A percentile compares a stretch with the other conserved stretches of the same genome.
phyloP scores from a whole-genome alignment of 176 grass and related monocot species.

The barley (Hordeum vulgare) region DNA sequence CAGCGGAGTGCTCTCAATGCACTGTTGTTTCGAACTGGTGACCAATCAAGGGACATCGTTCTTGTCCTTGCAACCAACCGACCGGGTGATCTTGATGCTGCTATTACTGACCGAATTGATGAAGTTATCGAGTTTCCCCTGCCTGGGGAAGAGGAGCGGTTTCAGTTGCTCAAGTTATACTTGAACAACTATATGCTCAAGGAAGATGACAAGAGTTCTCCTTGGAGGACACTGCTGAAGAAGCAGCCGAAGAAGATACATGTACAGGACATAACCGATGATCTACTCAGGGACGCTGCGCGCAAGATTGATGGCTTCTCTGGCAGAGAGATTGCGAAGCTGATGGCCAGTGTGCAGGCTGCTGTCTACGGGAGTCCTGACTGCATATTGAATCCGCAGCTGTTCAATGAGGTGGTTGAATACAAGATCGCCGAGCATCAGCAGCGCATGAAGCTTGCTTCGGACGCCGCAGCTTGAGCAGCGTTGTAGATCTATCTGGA shows the following conservation, averaged over 20 bases:
- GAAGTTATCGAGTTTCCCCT: conserved; percentile 89
- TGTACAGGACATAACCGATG: conserved; percentile 52
- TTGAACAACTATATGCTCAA: conserved; percentile 65
- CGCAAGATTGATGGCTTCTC: conserved; percentile 80
- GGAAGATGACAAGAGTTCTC: conserved; percentile 32
- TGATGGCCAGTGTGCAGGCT: conserved; percentile 80
- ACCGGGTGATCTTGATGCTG: conserved; percentile 86
- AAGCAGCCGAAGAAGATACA: conserved; percentile 67
- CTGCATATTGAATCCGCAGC: conserved; percentile 58
- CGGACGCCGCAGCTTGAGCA: conserved; percentile 34
- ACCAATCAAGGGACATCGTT: conserved; percentile 83
- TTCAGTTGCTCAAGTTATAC: conserved; percentile 80
- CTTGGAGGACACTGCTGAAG: conserved; percentile 45
- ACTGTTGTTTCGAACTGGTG: conserved; percentile 85
- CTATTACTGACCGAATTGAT: conserved; percentile 90
- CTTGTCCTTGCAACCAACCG: conserved; percentile 89
- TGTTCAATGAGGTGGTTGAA: conserved; percentile 66
- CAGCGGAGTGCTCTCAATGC: conserved; percentile 95
- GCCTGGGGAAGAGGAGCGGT: conserved; percentile 76
- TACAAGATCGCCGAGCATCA: conserved; percentile 87
- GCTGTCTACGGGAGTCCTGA: conserved; percentile 75
- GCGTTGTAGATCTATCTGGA: neutral
- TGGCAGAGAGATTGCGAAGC: conserved; percentile 86
- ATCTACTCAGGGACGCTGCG: conserved; percentile 51
- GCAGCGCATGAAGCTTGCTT: conserved; percentile 72